Conservation (phyloP, 2,329 filamentous ascomycete species). For the Aspergillus eucalypticola region DNA sequence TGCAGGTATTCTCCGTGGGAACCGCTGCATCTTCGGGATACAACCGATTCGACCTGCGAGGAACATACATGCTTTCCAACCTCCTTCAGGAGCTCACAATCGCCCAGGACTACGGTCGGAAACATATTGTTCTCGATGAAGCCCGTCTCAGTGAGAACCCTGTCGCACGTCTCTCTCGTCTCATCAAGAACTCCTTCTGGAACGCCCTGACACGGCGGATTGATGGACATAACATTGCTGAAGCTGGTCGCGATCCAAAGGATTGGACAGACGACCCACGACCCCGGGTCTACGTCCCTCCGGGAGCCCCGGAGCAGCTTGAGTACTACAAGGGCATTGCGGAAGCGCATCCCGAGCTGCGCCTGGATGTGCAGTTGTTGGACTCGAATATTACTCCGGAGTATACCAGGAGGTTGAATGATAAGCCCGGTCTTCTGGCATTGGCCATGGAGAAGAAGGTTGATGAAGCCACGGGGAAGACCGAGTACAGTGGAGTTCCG, state of each 20-base stretch:
- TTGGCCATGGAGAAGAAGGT: constrained; percentile 79
- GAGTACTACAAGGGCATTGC: constrained; percentile 87
- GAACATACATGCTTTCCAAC: constrained; percentile 97
- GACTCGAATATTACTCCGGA: constrained; percentile 72
- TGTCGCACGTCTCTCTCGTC: constrained; percentile 78
- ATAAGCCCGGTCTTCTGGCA: constrained; percentile 84
- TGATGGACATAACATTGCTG: constrained; percentile 75
- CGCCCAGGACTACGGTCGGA: constrained; percentile 85
- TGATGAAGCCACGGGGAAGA: constrained; percentile 68
- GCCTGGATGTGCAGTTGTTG: constrained; percentile 81
- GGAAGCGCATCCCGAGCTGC: constrained; percentile 74
- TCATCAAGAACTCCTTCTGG: constrained; percentile 93
- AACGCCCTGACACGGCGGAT: constrained; percentile 84
- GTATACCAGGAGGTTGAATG: constrained; percentile 78
- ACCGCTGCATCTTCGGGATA: constrained; percentile 83
- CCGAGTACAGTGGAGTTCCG: constrained; percentile 74
- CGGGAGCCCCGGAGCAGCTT: constrained; percentile 79
- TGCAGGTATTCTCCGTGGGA: constrained; percentile 75
- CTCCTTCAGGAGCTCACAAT: constrained; percentile 91
- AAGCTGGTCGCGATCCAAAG: constrained; percentile 87
- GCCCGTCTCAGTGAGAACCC: constrained; percentile 92
- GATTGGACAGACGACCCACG: constrained; percentile 90
- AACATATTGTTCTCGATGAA: constrained; percentile 88
- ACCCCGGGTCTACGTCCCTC: constrained; percentile 87
- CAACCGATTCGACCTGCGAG: constrained; percentile 86